These are phyloP conservation scores for Cryptococcus sp. DNA, from an alignment of 1,284 basidiomycete genomes.

Conservation along the genomic window DNA sequence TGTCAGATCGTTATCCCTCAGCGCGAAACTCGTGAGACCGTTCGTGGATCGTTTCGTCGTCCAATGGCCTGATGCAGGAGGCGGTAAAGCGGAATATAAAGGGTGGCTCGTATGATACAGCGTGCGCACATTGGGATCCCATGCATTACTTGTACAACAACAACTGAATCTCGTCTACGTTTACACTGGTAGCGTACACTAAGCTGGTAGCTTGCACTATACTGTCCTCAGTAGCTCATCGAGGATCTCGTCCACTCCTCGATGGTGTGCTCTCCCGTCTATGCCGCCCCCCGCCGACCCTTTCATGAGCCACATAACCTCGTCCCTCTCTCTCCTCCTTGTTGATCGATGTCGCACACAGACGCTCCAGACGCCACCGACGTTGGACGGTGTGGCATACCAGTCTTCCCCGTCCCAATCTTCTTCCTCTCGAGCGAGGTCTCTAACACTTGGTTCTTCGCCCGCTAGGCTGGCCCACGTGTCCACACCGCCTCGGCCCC, in stretches of 20 bases:
- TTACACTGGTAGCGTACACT: background rate
- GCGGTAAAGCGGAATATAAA: slow-evolving; percentile 12
- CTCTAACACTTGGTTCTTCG: slow-evolving; percentile 32
- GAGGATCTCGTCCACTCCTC: slow-evolving; percentile 13
- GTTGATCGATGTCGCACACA: slow-evolving; percentile 38
- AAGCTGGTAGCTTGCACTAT: slow-evolving; percentile 4
- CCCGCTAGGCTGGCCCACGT: slow-evolving; percentile 42
- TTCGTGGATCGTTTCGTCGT: slow-evolving; percentile 85
- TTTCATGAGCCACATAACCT: slow-evolving; percentile 40
- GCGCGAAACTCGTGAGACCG: slow-evolving; percentile 75
- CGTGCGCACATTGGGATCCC: slow-evolving; percentile 11
- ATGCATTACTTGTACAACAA: slow-evolving; percentile 9
- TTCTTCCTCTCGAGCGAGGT: slow-evolving; percentile 4
- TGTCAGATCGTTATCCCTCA: slow-evolving; percentile 77
- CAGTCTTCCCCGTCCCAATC: slow-evolving; percentile 20
- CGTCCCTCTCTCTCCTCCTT: slow-evolving; percentile 28
- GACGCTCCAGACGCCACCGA: slow-evolving; percentile 33
- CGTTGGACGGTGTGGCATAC: slow-evolving; percentile 38
- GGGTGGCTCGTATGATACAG: slow-evolving; percentile 21
- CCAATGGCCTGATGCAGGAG: slow-evolving; percentile 73
- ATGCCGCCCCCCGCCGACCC: slow-evolving; percentile 14
- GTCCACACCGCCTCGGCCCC: slow-evolving; percentile 38
- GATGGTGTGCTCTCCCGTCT: background rate
- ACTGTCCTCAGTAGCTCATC: slow-evolving; percentile 18
- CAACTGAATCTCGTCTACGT: background rate